These are phyloP conservation scores for Candida dendrica DNA, from an alignment of 805 yeast genomes.

Conservation along the genomic window DNA sequence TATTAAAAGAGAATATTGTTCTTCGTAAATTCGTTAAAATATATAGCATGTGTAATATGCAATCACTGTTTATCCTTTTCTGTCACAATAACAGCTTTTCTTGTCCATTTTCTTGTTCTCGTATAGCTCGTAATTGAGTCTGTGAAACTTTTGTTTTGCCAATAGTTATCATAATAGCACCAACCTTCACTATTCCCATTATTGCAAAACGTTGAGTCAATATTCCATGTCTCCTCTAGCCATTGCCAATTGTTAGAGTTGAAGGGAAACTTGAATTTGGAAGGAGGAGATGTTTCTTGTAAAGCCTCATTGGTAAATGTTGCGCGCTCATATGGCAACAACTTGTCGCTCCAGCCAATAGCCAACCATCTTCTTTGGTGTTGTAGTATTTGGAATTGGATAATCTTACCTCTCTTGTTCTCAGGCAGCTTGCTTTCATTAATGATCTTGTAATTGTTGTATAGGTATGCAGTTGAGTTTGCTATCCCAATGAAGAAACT, in stretches of 20 bases:
- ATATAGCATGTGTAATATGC: too few relatives aligned
- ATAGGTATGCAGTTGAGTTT: slow-evolving; percentile 3
- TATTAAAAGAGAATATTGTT: too few relatives aligned
- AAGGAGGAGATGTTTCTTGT: slow-evolving; percentile 22
- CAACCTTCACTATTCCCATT: slow-evolving; percentile 39
- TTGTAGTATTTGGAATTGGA: slow-evolving; percentile 45
- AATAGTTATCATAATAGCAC: slow-evolving; percentile 45
- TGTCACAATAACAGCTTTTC: slow-evolving; percentile 36
- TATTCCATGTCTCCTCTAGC: slow-evolving; percentile 45
- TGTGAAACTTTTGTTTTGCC: slow-evolving; percentile 33
- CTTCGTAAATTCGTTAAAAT: too few relatives aligned
- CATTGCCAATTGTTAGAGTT: slow-evolving; percentile 47
- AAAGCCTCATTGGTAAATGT: slow-evolving; percentile 37
- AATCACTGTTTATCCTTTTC: slow-evolving; percentile 9
- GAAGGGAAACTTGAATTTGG: slow-evolving; percentile 39
- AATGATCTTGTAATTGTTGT: slow-evolving; percentile 26
- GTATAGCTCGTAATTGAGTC: slow-evolving; percentile 48
- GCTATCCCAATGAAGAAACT: slow-evolving; percentile 32
- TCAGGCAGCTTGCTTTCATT: slow-evolving; percentile 31
- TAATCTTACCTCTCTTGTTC: slow-evolving; percentile 37
- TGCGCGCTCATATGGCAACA: slow-evolving; percentile 47
- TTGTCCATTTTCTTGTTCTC: slow-evolving; percentile 42
- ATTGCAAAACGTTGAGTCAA: slow-evolving; percentile 35
- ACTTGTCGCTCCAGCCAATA: slow-evolving; percentile 46
- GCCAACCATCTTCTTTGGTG: slow-evolving; percentile 60